Base-by-base conservation (phyloP, 1,284 basidiomycete species). In the Stygiomarasmius scandens region DNA sequence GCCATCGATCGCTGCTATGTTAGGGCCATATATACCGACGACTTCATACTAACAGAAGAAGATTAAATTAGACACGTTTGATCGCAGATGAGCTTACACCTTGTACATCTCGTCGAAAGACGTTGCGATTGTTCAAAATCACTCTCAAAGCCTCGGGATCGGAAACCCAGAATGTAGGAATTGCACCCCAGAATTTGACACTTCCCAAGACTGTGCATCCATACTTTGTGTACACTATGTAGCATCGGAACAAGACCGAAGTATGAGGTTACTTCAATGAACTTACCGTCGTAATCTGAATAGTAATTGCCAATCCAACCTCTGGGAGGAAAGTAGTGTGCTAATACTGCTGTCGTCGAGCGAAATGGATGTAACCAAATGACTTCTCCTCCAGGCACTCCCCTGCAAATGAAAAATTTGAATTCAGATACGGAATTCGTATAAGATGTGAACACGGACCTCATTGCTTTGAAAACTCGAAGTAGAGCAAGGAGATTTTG, bases 81-180 rank as follows among this genome's bases (percentile, higher is more conserved):
- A 12, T 19, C 6, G n/a, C 6, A 45, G 27, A 25, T 41, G n/a
- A 16, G 64, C 68, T 52, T 52, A 76, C 74, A 2, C 67, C 69
- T 52, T 66, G 65, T 2, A 69, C 51, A 23, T 77, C 72, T 58
- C 76, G 80, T 32, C 63, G 65, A 53, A 78, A 80, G 1, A 66
- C 62, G 16, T 60, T 59, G 24, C 73, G 63, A 43, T 74, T 71
- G 1, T 64, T 61, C 16, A 62, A 61, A 23, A 79, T 63, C 2
- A 61, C 54, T 48, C 75, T 78, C 14, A 77, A 60, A 16, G 74
- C 73, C 24, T 78, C 75, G 1, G 74, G 67, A 53, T 81, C 79
- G 11, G 75, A 69, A 14, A 80, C 38, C 77, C 77, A 79, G 55
- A 72, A 71, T 9, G 63, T 64, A 1, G 64, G 69, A 14, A 61